These are phyloP conservation scores for Ophiocordyceps sinensis DNA, from an alignment of 2,329 filamentous ascomycete species.

Conservation along the genomic window DNA sequence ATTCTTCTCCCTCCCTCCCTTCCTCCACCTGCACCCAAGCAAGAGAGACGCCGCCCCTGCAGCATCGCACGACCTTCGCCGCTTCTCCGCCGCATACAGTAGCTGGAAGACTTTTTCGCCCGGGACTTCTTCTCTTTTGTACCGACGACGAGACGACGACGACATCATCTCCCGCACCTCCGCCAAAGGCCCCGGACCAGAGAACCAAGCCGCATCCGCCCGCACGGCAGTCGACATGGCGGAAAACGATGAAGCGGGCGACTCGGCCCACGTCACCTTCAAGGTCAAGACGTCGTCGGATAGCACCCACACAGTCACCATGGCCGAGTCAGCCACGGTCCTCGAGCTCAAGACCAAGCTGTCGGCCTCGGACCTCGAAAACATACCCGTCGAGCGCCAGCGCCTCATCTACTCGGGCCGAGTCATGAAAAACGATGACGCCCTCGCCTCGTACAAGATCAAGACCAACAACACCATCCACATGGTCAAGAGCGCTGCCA, in stretches of 20 bases:
- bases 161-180: no score
- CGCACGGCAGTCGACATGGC: slow-evolving; percentile 34
- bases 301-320: slow-evolving; percentile 68
- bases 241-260: slow-evolving; percentile 43
- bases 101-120: no score
- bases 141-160: no score
- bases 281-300: slow-evolving; percentile 96
- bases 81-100: no score
- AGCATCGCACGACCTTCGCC: no score
- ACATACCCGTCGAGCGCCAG: slow-evolving; percentile 77
- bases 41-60: no score
- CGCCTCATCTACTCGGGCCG: slow-evolving; percentile 95
- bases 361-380: slow-evolving; percentile 64
- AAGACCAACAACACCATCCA: slow-evolving; percentile 93
- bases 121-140: no score
- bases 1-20: no score
- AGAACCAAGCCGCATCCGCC: background rate
- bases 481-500: slow-evolving; percentile 89
- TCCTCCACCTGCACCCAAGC: no score
- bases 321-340: slow-evolving; percentile 62
- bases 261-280: slow-evolving; percentile 77
- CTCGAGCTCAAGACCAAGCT: slow-evolving; percentile 84
- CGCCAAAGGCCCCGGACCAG: background rate
- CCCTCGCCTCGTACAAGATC: slow-evolving; percentile 77
- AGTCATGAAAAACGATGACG: slow-evolving; percentile 89